Conservation (phyloP, 1,139 yeast species). For the Taphrina communis region DNA sequence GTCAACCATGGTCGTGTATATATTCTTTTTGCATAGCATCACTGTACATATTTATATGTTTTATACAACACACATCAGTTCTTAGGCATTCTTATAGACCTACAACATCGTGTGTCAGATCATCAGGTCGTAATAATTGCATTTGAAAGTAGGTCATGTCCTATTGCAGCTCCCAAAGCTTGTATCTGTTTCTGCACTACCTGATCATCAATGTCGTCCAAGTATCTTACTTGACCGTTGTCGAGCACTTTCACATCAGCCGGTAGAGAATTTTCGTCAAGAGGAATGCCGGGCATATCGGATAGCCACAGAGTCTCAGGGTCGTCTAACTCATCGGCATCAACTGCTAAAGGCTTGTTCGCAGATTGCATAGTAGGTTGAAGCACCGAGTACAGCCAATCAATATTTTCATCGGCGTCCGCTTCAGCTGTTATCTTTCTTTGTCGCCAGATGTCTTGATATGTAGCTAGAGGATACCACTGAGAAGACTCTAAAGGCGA, state of each 20-base stretch:
- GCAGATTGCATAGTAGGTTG: not conserved
- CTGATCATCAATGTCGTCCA: not conserved
- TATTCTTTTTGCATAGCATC: constrained; percentile 7
- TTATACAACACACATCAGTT: not conserved
- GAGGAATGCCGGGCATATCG: not conserved
- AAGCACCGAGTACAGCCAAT: not conserved
- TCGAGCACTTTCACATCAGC: not conserved
- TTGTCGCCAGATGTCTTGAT: not conserved
- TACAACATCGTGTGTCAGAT: not conserved
- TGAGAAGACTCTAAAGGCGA: not conserved
- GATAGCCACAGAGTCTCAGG: not conserved
- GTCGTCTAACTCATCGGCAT: not conserved
- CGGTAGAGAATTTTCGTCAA: not conserved
- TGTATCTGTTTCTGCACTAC: not conserved
- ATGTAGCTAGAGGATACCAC: not conserved
- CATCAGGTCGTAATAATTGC: not conserved
- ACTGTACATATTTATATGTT: not conserved
- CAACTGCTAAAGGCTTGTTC: not conserved
- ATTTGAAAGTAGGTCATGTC: not conserved
- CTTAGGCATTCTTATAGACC: not conserved
- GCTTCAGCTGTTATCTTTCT: not conserved
- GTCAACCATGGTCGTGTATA: not conserved
- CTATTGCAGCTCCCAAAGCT: not conserved
- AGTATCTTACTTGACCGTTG: not conserved
- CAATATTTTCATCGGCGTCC: not conserved